A percentile compares a stretch with the other conserved stretches of the same genome.
These are phyloP conservation scores for Kwoniella bestiolae DNA, from an alignment of 768 basidiomycete species.

Conservation along the genomic window DNA sequence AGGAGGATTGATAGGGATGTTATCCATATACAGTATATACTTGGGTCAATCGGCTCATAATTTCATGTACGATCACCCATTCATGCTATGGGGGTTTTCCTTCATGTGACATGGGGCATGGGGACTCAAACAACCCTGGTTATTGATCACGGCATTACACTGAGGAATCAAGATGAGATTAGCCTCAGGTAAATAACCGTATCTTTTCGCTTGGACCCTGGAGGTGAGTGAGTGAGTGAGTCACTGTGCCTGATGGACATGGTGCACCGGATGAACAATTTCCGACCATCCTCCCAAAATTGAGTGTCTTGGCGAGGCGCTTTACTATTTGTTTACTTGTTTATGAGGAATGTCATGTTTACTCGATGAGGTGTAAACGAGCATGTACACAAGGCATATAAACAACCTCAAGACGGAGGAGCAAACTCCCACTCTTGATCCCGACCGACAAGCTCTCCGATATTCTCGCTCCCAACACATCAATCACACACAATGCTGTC, in stretches of 20 bases:
- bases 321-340: slow-evolving; percentile 28
- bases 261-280: not conserved
- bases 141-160: not conserved
- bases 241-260: not conserved
- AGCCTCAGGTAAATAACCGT: not conserved
- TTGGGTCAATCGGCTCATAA: too few species aligned
- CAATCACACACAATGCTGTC: too few species aligned
- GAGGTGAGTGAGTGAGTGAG: not conserved
- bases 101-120: too few species aligned
- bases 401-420: too few species aligned
- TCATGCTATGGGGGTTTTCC: too few species aligned
- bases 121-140: not conserved
- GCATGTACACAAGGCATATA: too few species aligned
- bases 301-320: slow-evolving; percentile 32
- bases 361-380: too few species aligned
- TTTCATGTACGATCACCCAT: too few species aligned
- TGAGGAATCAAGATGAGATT: not conserved
- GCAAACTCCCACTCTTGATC: too few species aligned
- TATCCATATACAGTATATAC: not conserved
- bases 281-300: not conserved
- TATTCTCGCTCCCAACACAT: too few species aligned
- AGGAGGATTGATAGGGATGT: slow-evolving; percentile 20
- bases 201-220: not conserved
- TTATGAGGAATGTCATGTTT: too few species aligned
- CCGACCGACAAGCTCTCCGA: too few species aligned